Evolutionary conservation across 1,284 basidiomycete species (phyloP).

Genomic region (Melanopsichium pennsylvanicum): DNA sequence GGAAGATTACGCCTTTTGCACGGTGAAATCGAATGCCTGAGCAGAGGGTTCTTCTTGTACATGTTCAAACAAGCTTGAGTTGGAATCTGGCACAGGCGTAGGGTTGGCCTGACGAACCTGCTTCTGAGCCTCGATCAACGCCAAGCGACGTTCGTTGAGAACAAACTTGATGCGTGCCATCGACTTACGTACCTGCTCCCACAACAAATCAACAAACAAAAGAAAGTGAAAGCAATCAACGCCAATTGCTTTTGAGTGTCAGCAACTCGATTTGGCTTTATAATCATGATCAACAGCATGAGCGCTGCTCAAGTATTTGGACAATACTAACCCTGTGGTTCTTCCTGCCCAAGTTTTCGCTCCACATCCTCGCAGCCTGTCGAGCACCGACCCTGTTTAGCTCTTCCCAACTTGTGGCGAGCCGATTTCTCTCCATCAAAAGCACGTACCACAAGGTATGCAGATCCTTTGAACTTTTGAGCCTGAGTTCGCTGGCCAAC

Average conservation of each 20-base stretch:
- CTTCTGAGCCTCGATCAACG: constrained; percentile 75
- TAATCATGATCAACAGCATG: background rate
- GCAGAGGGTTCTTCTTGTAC: background rate
- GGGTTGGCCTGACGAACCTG: constrained; percentile 38
- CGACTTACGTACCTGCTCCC: constrained; percentile 92
- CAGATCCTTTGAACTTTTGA: constrained; percentile 60
- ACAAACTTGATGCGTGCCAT: constrained; percentile 96
- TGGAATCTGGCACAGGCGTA: constrained; percentile 9
- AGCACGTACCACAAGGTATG: constrained; percentile 64
- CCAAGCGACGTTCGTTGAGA: constrained; percentile 86
- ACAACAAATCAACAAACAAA: background rate
- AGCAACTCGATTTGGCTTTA: too few relatives aligned
- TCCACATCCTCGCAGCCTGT: constrained; percentile 48
- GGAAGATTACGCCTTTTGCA: too few relatives aligned
- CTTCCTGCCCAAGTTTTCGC: constrained; percentile 45
- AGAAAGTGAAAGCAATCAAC: background rate
- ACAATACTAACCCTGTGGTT: constrained; percentile 53
- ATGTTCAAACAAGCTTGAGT: constrained; percentile 34
- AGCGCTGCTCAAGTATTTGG: too few relatives aligned
- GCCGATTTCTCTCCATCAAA: constrained; percentile 58
- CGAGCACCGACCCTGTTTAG: constrained; percentile 46
- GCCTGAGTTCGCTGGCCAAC: constrained; percentile 58
- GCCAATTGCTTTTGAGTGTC: too few relatives aligned
- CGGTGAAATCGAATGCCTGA: too few relatives aligned
- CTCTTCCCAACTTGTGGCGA: constrained; percentile 61